A percentile compares a stretch with the other conserved stretches of the same genome.
Evolutionary conservation across 345 rosid genomes (phyloP).

Genomic region (Mallotus nudiflorus): DNA sequence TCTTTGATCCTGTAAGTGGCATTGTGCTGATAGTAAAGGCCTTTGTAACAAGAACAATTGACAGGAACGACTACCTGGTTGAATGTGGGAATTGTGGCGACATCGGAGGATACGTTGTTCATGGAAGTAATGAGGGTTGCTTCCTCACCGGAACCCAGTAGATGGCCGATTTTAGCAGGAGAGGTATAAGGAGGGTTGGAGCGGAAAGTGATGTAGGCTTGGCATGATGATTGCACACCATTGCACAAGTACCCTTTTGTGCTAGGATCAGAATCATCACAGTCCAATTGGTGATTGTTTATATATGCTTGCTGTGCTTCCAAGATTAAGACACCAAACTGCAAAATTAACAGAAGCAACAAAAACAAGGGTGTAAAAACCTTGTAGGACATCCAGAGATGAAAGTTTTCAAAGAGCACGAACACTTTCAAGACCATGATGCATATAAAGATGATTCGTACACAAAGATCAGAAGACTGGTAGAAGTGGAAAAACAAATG

Average conservation of each 20-base stretch:
- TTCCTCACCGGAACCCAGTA: slow-evolving; percentile 24
- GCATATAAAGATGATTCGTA: too few species aligned
- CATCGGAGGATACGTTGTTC: slow-evolving; percentile 48
- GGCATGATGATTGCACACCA: slow-evolving; percentile 50
- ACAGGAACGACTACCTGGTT: slow-evolving; percentile 49
- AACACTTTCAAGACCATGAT: too few species aligned
- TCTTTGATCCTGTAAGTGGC: slow-evolving; percentile 44
- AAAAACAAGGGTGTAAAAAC: not conserved
- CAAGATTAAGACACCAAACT: not conserved
- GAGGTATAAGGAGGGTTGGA: slow-evolving; percentile 46
- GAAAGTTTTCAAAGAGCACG: not conserved
- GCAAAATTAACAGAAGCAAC: not conserved
- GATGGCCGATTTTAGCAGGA: slow-evolving; percentile 39
- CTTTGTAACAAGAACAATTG: slow-evolving; percentile 58
- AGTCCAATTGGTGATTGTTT: slow-evolving; percentile 53
- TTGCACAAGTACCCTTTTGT: slow-evolving; percentile 59
- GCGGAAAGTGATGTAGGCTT: slow-evolving; percentile 73
- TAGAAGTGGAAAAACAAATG: too few species aligned
- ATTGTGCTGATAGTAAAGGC: slow-evolving; percentile 64
- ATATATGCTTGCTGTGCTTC: slow-evolving; percentile 65
- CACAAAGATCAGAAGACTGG: too few species aligned
- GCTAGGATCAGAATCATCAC: slow-evolving; percentile 30
- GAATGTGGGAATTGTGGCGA: slow-evolving; percentile 30
- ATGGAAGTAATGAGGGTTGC: slow-evolving; percentile 47
- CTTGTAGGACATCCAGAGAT: not conserved